Evolutionary conservation across 2,329 filamentous ascomycete genomes (phyloP).

Genomic region (Cryphonectria carpinicola): DNA sequence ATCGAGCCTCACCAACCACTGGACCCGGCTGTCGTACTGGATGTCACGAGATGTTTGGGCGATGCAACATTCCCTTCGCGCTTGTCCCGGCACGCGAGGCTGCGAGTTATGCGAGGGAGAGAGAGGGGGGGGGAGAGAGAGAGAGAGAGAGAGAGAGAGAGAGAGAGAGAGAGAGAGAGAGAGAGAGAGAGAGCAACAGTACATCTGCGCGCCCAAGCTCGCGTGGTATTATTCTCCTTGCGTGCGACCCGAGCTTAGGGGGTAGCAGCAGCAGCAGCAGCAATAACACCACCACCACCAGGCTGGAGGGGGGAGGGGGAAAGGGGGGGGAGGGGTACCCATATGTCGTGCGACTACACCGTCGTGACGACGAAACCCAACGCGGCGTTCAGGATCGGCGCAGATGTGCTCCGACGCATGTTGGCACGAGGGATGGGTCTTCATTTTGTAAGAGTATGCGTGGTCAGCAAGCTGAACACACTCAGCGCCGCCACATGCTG

Average conservation of each 20-base stretch:
- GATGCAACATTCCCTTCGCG: neutral
- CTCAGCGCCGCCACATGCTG: slow-evolving; percentile 1
- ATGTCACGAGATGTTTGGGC: neutral
- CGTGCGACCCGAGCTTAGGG: neutral
- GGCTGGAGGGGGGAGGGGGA: neutral
- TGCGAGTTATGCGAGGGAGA: neutral
- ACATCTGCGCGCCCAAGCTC: neutral
- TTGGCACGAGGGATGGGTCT: neutral
- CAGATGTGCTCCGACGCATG: slow-evolving; percentile 6
- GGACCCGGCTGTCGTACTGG: neutral
- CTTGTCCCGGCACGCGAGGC: neutral
- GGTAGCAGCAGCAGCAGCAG: neutral
- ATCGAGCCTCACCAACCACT: neutral
- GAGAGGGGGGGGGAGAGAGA: too few species aligned
- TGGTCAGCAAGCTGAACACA: slow-evolving; percentile 4
- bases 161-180: too few species aligned
- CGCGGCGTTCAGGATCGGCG: neutral
- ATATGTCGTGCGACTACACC: slow-evolving; percentile 7
- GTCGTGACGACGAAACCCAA: neutral
- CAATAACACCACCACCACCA: neutral
- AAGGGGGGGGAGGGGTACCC: neutral
- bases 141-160: neutral
- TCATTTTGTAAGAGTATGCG: neutral
- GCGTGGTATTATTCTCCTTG: neutral
- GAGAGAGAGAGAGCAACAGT: too few species aligned